Evolutionary conservation across 1,284 basidiomycete genomes (phyloP).

Genomic region (Porogramme epimiltina): DNA sequence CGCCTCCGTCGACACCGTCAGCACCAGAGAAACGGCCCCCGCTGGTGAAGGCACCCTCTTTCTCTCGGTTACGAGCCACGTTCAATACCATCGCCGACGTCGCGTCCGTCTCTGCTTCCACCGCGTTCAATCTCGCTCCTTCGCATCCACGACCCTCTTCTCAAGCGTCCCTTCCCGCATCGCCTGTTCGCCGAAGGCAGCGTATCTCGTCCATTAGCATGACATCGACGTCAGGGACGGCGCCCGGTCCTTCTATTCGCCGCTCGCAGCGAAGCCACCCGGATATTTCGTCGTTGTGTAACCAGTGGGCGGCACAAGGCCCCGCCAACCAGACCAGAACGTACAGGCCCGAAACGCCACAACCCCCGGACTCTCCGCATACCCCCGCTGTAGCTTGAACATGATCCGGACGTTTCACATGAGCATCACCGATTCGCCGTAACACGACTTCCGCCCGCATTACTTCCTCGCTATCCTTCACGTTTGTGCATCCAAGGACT

Average conservation of each 20-base stretch:
- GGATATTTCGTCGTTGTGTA: conserved; percentile 57
- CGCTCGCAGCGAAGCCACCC: conserved; percentile 53
- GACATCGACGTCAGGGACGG: conserved; percentile 37
- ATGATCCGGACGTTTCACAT: too few relatives aligned
- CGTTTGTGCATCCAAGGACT: too few relatives aligned
- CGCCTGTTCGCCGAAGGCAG: conserved; percentile 11
- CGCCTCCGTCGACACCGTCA: not conserved
- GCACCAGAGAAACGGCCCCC: not conserved
- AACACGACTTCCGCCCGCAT: too few relatives aligned
- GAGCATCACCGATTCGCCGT: not conserved
- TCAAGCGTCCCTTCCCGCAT: conserved; percentile 2
- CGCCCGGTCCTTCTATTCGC: conserved; percentile 52
- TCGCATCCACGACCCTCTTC: conserved; percentile 3
- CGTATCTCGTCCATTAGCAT: conserved; percentile 31
- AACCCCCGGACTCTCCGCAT: not conserved
- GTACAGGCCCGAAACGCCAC: conserved; percentile 24
- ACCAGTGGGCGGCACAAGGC: conserved; percentile 55
- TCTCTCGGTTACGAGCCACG: conserved; percentile 24
- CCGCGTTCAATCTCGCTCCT: conserved; percentile 11
- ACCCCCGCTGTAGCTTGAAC: too few relatives aligned
- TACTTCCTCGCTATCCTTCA: not conserved
- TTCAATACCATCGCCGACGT: conserved; percentile 25
- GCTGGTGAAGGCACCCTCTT: conserved; percentile 13
- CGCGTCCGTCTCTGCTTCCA: conserved; percentile 21
- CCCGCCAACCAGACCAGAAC: conserved; percentile 57